Evolutionary conservation across 2,329 filamentous ascomycete genomes (phyloP).

Genomic region (Aspergillus texensis): DNA sequence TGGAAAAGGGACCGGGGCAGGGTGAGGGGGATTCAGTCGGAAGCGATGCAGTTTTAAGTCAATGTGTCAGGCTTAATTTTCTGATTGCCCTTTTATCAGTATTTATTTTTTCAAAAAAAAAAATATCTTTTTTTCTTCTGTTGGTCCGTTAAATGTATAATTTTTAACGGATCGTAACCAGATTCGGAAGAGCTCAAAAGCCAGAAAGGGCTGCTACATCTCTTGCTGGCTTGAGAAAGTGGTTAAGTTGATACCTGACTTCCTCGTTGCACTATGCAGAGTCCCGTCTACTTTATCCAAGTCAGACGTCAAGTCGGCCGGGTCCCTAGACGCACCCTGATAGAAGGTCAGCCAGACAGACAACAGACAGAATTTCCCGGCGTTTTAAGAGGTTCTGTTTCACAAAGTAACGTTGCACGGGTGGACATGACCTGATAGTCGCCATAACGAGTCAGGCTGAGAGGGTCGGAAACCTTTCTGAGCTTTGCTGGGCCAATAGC

Average conservation of each 20-base stretch:
- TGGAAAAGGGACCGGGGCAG: constrained; percentile 25
- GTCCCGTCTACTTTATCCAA: constrained; percentile 32
- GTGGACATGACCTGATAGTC: constrained; percentile 32
- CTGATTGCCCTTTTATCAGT: constrained; percentile 6
- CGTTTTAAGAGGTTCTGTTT: constrained; percentile 36
- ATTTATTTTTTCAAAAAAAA: neutral
- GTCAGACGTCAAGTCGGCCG: constrained; percentile 21
- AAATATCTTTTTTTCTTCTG: constrained; percentile 8
- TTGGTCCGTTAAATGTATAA: constrained; percentile 8
- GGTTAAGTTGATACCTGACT: constrained; percentile 25
- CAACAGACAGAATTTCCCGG: constrained; percentile 23
- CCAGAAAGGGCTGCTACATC: constrained; percentile 1
- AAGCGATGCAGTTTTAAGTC: constrained; percentile 37
- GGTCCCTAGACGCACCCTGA: constrained; percentile 18
- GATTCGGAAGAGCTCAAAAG: constrained; percentile 14
- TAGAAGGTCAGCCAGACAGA: constrained; percentile 25
- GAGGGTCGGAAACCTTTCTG: constrained; percentile 14
- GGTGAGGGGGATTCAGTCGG: constrained; percentile 28
- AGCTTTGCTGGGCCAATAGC: constrained; percentile 23
- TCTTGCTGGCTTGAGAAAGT: constrained; percentile 12
- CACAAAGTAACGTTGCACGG: constrained; percentile 45
- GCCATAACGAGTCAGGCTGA: constrained; percentile 26
- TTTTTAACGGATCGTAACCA: constrained; percentile 12
- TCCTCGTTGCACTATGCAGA: constrained; percentile 35
- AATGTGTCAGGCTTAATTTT: constrained; percentile 30